Evolutionary conservation across 1,284 basidiomycete species (phyloP).

Genomic region (Leccinum griseonigrum): DNA sequence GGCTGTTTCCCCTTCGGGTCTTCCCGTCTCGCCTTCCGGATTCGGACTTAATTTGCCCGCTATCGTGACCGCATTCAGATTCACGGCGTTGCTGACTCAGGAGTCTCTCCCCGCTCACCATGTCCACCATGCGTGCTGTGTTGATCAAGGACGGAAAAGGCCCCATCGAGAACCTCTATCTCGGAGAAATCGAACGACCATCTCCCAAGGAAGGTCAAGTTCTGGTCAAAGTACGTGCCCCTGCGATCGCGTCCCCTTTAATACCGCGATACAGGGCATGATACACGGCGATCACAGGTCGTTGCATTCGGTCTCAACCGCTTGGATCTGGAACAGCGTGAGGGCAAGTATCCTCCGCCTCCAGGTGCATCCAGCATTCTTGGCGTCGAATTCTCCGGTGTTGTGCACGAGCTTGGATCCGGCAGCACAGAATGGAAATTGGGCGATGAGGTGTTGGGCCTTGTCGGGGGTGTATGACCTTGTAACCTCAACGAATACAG

Average conservation of each 20-base stretch:
- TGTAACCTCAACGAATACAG: background rate
- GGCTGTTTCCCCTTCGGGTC: no score
- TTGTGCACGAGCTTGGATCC: conserved; percentile 58
- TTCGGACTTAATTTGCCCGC: no score
- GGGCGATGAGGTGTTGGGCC: conserved; percentile 87
- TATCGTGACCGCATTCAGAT: no score
- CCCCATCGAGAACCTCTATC: conserved; percentile 74
- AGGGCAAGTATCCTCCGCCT: conserved; percentile 79
- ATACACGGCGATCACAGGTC: conserved; percentile 42
- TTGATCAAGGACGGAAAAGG: conserved; percentile 81
- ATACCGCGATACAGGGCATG: conserved; percentile 1
- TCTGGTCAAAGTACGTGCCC: conserved; percentile 63
- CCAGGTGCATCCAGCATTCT: conserved; percentile 76
- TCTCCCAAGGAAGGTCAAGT: conserved; percentile 57
- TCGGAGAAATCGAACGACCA: conserved; percentile 73
- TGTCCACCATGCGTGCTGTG: conserved; percentile 73
- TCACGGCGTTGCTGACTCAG: background rate
- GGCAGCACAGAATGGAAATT: conserved; percentile 58
- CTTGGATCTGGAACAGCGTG: conserved; percentile 81
- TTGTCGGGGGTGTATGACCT: conserved; percentile 58
- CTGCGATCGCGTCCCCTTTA: background rate
- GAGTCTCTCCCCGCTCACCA: background rate
- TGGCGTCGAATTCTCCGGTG: conserved; percentile 91
- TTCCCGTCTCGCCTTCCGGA: no score
- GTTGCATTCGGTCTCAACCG: conserved; percentile 86